A percentile compares a stretch with the other conserved stretches of the same genome.
Conservation (phyloP, 176 grass and related monocot genomes). For the Hsuehochloa calcarea region DNA sequence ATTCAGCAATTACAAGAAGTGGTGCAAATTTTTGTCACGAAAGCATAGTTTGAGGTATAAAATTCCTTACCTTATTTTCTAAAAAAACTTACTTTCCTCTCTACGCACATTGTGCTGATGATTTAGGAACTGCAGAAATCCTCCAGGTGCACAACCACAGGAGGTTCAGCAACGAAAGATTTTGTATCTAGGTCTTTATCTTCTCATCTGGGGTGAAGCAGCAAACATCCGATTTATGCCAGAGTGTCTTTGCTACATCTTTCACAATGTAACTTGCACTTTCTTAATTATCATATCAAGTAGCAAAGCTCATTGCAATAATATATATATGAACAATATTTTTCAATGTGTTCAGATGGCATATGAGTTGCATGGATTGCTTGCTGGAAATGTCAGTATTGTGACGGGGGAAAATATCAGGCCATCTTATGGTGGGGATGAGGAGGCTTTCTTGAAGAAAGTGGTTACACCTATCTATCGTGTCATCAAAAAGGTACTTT, state of each 20-base stretch:
- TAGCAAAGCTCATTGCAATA: background rate
- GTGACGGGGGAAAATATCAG: slow-evolving; percentile 95
- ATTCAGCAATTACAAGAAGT: slow-evolving; percentile 91
- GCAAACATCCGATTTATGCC: slow-evolving; percentile 93
- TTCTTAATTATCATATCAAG: slow-evolving; percentile 8
- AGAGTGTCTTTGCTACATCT: slow-evolving; percentile 93
- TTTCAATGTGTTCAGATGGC: slow-evolving; percentile 71
- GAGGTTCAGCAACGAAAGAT: slow-evolving; percentile 85
- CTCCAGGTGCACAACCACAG: slow-evolving; percentile 65
- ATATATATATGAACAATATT: slow-evolving; percentile 20
- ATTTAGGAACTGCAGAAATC: slow-evolving; percentile 44
- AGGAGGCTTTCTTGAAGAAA: slow-evolving; percentile 95
- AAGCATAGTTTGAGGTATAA: slow-evolving; percentile 82
- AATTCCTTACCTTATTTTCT: slow-evolving; percentile 5
- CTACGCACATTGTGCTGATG: slow-evolving; percentile 30
- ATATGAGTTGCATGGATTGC: slow-evolving; percentile 82
- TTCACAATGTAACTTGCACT: slow-evolving; percentile 71
- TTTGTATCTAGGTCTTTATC: slow-evolving; percentile 87
- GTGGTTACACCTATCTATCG: slow-evolving; percentile 84
- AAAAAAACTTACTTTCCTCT: background rate
- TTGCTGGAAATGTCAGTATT: slow-evolving; percentile 84
- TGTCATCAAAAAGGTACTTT: slow-evolving; percentile 68
- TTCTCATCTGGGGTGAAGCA: slow-evolving; percentile 97
- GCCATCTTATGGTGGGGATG: slow-evolving; percentile 88
- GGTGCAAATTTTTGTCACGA: slow-evolving; percentile 93